A percentile compares a stretch with the other conserved stretches of the same genome.
Conservation (phyloP, 73 alveolate genomes). For the Paramecium bursaria region DNA sequence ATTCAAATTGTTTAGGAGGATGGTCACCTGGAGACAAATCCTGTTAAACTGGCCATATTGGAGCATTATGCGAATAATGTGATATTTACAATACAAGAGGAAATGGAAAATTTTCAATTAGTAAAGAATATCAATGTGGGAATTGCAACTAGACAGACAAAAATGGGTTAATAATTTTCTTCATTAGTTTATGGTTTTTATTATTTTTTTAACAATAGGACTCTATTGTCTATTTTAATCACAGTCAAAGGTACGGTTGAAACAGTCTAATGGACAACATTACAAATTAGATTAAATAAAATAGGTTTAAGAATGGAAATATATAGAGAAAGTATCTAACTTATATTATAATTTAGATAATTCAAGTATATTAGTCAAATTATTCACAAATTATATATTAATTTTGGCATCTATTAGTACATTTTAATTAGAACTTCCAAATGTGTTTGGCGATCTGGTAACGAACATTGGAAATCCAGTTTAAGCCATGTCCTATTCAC, state of each 20-base stretch:
- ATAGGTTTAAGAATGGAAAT: too few relatives aligned
- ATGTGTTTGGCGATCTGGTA: neutral
- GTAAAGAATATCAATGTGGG: neutral
- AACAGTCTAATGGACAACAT: too few relatives aligned
- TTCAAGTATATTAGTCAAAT: constrained; percentile 3
- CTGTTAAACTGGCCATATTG: constrained; percentile 15
- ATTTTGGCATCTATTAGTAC: constrained; percentile 18
- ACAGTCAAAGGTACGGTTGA: neutral
- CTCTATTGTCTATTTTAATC: neutral
- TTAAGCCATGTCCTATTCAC: constrained; percentile 13
- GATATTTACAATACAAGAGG: neutral
- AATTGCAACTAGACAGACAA: constrained; percentile 11
- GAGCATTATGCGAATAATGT: constrained; percentile 3
- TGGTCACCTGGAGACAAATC: neutral
- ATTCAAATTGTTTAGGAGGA: constrained; percentile 26
- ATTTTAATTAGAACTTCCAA: constrained; percentile 20
- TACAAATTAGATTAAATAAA: too few relatives aligned
- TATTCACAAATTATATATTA: constrained; percentile 23
- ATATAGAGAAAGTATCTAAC: too few relatives aligned
- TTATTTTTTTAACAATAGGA: neutral
- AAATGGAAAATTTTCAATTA: neutral
- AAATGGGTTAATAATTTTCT: neutral
- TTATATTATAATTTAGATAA: too few relatives aligned
- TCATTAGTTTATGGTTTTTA: constrained; percentile 5
- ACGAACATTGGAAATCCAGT: constrained; percentile 40